Conservation (phyloP, 257 asterid species). For the Coffea canephora region DNA sequence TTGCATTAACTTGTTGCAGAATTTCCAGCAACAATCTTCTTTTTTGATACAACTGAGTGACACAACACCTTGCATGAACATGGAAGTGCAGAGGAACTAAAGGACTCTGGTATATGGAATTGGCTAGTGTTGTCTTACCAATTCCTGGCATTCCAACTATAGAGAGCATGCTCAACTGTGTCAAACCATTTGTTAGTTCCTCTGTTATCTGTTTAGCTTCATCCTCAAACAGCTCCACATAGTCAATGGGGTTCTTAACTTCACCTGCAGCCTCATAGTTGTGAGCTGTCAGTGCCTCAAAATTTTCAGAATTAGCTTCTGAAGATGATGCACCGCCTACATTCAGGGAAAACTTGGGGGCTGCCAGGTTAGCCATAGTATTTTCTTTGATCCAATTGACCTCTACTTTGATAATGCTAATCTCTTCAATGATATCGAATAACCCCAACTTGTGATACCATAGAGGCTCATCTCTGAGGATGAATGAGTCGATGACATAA, state of each 20-base stretch:
- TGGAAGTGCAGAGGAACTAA: not conserved
- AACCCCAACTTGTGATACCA: not conserved
- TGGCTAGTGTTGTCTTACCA: not conserved
- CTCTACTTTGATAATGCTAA: not conserved
- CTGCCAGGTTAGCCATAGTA: too few relatives aligned
- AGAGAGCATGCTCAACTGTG: not conserved
- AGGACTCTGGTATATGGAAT: not conserved
- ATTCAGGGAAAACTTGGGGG: too few relatives aligned
- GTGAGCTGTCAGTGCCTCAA: not conserved
- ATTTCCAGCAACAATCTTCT: not conserved
- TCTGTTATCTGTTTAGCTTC: not conserved
- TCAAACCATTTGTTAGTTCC: not conserved
- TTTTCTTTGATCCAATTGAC: not conserved
- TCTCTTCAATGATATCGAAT: not conserved
- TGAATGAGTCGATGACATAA: not conserved
- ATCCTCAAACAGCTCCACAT: not conserved
- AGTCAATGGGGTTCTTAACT: not conserved
- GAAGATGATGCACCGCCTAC: not conserved
- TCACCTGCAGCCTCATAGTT: not conserved
- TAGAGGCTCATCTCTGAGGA: not conserved
- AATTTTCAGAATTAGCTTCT: not conserved
- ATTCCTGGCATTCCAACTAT: constrained; percentile 14
- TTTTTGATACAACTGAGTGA: not conserved
- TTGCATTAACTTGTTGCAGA: not conserved
- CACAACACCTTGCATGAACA: constrained; percentile 4